Conservation (phyloP, 257 asterid genomes). For the Petunia secreta region DNA sequence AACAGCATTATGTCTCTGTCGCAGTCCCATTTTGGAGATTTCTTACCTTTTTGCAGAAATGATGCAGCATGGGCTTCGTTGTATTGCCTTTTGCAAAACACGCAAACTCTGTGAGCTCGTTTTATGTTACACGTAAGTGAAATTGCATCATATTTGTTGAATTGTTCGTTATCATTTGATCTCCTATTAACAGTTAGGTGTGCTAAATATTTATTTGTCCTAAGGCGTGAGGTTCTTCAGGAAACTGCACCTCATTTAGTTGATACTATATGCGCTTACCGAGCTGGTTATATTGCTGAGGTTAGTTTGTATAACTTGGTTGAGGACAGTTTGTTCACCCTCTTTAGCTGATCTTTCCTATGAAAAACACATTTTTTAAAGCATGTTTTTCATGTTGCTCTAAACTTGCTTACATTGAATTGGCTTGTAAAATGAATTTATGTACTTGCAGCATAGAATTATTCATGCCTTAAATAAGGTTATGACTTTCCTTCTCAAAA, state of each 20-base stretch:
- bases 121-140: slow-evolving; percentile 82
- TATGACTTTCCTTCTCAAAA: no score
- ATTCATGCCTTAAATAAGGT: background rate
- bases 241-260: slow-evolving; percentile 71
- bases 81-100: slow-evolving; percentile 94
- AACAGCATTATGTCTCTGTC: slow-evolving; percentile 30
- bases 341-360: background rate
- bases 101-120: slow-evolving; percentile 98
- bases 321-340: slow-evolving; percentile 4
- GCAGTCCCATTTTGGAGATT: slow-evolving; percentile 93
- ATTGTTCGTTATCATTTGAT: slow-evolving; percentile 27
- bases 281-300: slow-evolving; percentile 92
- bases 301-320: slow-evolving; percentile 48
- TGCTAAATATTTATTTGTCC: slow-evolving; percentile 34
- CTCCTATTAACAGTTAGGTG: slow-evolving; percentile 29
- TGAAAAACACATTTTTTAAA: background rate
- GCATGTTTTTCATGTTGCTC: slow-evolving; percentile 4
- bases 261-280: slow-evolving; percentile 69
- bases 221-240: slow-evolving; percentile 86
- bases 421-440: slow-evolving; percentile 7
- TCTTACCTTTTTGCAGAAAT: slow-evolving; percentile 87
- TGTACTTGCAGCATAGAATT: background rate
- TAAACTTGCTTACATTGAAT: background rate
- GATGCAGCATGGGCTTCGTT: slow-evolving; percentile 96
- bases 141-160: slow-evolving; percentile 26